Evolutionary conservation across 805 yeast species (phyloP).

Genomic region (Tetrapisispora fleetii): DNA sequence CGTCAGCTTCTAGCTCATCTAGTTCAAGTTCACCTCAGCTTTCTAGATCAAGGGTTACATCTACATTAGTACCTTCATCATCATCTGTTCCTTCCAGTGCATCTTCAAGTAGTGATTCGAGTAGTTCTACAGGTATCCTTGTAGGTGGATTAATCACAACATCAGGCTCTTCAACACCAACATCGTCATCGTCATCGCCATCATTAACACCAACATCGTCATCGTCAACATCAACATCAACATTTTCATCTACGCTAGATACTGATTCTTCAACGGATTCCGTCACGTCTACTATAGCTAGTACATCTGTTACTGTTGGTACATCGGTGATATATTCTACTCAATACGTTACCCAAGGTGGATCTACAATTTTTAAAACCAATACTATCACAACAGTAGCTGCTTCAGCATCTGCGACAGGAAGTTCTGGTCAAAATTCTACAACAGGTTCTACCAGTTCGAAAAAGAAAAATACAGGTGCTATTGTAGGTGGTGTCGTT

Average conservation of each 20-base stretch:
- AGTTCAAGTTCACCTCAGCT: constrained; percentile 6
- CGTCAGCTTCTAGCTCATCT: background rate
- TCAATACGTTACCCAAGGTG: constrained; percentile 21
- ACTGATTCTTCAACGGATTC: background rate
- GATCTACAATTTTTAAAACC: constrained; percentile 22
- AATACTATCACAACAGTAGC: constrained; percentile 18
- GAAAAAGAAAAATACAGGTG: constrained; percentile 34
- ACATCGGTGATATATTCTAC: constrained; percentile 19
- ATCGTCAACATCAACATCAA: background rate
- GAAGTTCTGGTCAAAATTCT: constrained; percentile 4
- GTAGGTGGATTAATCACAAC: background rate
- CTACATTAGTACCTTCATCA: background rate
- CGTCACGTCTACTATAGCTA: too few relatives aligned
- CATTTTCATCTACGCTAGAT: too few relatives aligned
- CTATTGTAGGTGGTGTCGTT: constrained; percentile 54
- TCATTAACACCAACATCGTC: background rate
- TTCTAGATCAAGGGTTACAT: constrained; percentile 5
- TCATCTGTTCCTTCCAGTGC: constrained; percentile 9
- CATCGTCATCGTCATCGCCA: background rate
- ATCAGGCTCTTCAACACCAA: background rate
- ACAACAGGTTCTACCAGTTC: constrained; percentile 3
- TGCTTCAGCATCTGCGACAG: constrained; percentile 10
- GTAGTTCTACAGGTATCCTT: constrained; percentile 17
- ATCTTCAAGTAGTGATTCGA: constrained; percentile 17
- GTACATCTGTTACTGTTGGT: background rate